Conservation (phyloP, 2,329 filamentous ascomycete species). For the Talaromyces sp. region DNA sequence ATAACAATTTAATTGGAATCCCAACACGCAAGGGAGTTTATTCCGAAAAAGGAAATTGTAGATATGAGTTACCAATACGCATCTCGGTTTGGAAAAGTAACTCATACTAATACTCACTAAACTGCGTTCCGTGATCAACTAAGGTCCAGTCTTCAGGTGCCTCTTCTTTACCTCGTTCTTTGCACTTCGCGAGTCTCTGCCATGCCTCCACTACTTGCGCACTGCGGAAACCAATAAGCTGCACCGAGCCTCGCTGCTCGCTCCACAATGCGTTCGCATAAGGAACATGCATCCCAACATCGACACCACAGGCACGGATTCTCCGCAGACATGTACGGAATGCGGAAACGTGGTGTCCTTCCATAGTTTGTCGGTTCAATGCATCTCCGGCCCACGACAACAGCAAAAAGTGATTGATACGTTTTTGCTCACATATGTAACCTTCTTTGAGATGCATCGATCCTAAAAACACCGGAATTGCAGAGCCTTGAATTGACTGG, state of each 20-base stretch:
- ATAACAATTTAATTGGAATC: no score
- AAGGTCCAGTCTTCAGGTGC: background rate
- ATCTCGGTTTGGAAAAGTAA: no score
- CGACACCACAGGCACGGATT: background rate
- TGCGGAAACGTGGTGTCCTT: background rate
- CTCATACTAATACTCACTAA: no score
- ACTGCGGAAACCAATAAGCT: background rate
- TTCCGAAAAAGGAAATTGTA: no score
- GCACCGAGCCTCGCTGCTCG: background rate
- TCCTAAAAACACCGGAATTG: background rate
- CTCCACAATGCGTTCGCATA: background rate
- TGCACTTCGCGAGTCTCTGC: background rate
- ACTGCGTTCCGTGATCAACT: background rate
- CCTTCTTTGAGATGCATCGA: background rate
- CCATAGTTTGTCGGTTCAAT: background rate
- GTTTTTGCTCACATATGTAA: background rate
- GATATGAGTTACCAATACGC: no score
- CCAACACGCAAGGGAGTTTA: no score
- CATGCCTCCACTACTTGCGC: background rate
- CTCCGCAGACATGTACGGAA: background rate
- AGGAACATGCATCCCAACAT: background rate
- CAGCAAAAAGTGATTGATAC: background rate
- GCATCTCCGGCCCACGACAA: background rate
- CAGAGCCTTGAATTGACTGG: background rate
- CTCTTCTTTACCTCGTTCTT: background rate